These are phyloP conservation scores for Ceratocystis huliohia DNA, from an alignment of 2,329 filamentous ascomycete genomes.

Conservation along the genomic window DNA sequence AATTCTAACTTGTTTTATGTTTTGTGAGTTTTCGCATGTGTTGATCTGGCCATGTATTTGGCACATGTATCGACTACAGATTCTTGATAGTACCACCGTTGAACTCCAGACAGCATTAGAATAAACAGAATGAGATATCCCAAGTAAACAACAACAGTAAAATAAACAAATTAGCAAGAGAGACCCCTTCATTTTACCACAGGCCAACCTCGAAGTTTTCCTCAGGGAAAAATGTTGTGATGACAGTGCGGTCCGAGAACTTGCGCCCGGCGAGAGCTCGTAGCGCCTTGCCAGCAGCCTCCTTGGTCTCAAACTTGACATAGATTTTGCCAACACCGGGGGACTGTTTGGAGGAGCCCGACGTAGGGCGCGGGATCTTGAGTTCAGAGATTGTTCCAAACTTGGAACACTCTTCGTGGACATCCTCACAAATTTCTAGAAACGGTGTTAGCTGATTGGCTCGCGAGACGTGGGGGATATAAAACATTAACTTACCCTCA, in stretches of 20 bases:
- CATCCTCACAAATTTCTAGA: slow-evolving; percentile 89
- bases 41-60: background rate
- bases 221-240: slow-evolving; percentile 93
- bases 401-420: slow-evolving; percentile 84
- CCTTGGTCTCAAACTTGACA: slow-evolving; percentile 74
- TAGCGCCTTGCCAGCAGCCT: slow-evolving; percentile 71
- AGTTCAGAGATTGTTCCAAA: slow-evolving; percentile 75
- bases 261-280: slow-evolving; percentile 86
- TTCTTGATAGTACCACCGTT: slow-evolving; percentile 12
- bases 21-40: background rate
- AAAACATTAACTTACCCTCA: slow-evolving; percentile 51
- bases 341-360: slow-evolving; percentile 69
- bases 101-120: slow-evolving; percentile 16
- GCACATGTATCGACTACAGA: background rate
- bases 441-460: slow-evolving; percentile 28
- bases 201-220: slow-evolving; percentile 90
- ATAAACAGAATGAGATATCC: slow-evolving; percentile 9
- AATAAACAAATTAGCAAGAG: background rate
- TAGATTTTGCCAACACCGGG: slow-evolving; percentile 95
- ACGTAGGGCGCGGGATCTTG: slow-evolving; percentile 80
- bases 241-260: slow-evolving; percentile 90
- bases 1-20: background rate
- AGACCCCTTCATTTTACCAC: slow-evolving; percentile 45
- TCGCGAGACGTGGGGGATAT: background rate
- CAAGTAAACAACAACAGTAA: background rate